A percentile compares a stretch with the other conserved stretches of the same genome.
Evolutionary conservation across 306 rosid species (phyloP).

Genomic region (Citrullus colocynthis): DNA sequence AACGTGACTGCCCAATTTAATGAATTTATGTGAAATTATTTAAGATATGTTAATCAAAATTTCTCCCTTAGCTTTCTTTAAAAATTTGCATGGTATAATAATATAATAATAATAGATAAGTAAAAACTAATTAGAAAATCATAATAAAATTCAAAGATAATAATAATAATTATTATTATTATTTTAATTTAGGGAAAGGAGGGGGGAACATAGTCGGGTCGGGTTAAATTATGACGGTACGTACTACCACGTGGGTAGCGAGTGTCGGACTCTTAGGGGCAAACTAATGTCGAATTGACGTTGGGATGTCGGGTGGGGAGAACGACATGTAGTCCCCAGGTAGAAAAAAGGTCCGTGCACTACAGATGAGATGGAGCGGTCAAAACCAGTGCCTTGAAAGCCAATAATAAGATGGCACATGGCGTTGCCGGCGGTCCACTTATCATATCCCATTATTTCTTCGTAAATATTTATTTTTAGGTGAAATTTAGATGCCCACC

Average conservation of each 20-base stretch:
- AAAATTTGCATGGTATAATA: too few relatives aligned
- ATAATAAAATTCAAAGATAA: too few relatives aligned
- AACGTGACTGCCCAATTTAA: too few relatives aligned
- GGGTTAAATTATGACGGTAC: too few relatives aligned
- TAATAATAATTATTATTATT: too few relatives aligned
- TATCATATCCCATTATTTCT: neutral
- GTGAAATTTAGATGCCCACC: neutral
- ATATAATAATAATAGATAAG: too few relatives aligned
- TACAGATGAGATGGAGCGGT: neutral
- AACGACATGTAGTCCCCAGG: neutral
- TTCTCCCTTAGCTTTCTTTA: too few relatives aligned
- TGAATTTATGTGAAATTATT: too few relatives aligned
- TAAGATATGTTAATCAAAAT: too few relatives aligned
- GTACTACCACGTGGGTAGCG: neutral
- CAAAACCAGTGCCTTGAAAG: neutral
- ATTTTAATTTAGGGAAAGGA: too few relatives aligned
- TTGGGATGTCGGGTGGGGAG: neutral
- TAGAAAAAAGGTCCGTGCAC: neutral
- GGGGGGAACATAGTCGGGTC: too few relatives aligned
- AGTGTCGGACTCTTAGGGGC: neutral
- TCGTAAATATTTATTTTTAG: neutral
- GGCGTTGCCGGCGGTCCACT: neutral
- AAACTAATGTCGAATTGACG: neutral
- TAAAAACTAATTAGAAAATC: too few relatives aligned
- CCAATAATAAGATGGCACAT: neutral